Conservation (phyloP, 1,284 basidiomycete species). For the Sanghuangporus baumii region DNA sequence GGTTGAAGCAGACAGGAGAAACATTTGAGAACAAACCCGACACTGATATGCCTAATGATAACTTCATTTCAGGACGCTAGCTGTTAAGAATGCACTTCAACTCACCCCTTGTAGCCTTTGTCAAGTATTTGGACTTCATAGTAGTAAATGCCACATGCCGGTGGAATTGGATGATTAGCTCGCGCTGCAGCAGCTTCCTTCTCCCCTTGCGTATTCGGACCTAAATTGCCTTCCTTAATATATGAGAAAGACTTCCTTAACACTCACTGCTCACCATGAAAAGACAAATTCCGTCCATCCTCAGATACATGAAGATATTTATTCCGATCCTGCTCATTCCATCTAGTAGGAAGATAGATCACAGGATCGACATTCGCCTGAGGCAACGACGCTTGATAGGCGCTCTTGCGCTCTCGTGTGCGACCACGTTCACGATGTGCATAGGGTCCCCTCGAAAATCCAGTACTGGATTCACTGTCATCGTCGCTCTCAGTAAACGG, state of each 20-base stretch:
- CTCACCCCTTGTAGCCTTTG: constrained; percentile 75
- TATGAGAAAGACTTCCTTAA: background rate
- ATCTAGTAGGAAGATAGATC: constrained; percentile 67
- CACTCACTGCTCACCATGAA: constrained; percentile 41
- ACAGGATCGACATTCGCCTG: constrained; percentile 34
- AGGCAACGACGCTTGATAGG: background rate
- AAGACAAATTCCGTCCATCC: constrained; percentile 69
- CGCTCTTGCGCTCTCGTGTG: constrained; percentile 17
- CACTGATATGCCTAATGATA: constrained; percentile 64
- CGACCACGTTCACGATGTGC: constrained; percentile 9
- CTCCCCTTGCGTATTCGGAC: constrained; percentile 54
- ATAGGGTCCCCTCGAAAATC: constrained; percentile 23
- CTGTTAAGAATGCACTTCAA: constrained; percentile 16
- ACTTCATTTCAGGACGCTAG: background rate
- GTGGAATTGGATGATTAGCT: constrained; percentile 69
- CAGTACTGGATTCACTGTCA: constrained; percentile 45
- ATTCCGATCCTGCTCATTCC: constrained; percentile 66
- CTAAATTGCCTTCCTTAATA: constrained; percentile 26
- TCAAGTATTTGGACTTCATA: constrained; percentile 81
- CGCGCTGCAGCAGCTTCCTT: constrained; percentile 79
- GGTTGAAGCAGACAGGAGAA: constrained; percentile 28
- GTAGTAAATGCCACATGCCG: constrained; percentile 84
- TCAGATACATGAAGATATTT: constrained; percentile 52
- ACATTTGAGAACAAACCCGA: constrained; percentile 41
- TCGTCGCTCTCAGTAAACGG: constrained; percentile 54